Evolutionary conservation across 2,329 filamentous ascomycete genomes (phyloP), one percentile per base, ranked within the genome.

Genomic region (Penicillium hordei): DNA sequence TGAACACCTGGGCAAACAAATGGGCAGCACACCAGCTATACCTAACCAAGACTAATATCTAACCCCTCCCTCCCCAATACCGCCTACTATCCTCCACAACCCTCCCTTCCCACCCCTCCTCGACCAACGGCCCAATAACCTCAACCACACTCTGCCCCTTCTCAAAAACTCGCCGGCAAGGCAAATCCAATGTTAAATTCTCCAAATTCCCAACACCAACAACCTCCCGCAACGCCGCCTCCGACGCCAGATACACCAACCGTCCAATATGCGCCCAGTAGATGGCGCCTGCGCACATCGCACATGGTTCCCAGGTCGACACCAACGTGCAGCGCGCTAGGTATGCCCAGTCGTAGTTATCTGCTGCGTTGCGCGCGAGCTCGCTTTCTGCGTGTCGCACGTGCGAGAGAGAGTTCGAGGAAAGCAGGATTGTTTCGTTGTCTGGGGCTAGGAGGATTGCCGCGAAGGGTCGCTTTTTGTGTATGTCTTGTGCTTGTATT

Each of bases 301-400:
- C 80, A 59, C 82, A 83, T 2, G 81, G 81, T 66, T 83, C 82
- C 81, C 82, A 83, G 12, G 81, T 83, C 23, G 76, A 79, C 46
- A 82, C 78, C 39, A 83, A 66, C 0, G 81, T 82, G 63, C 80
- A 83, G 38, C 64, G 66, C 70, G 78, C 79, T 2, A 83, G 73
- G 62, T 79, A 83, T 15, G 75, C 72, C 59, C 79, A 78, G 3
- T 75, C 70, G 62, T 78, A 83, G 62, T 83, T 81, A 6, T 71
- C 66, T 17, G 81, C 77, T 1, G 81, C 79, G 31, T 82, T 72
- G 34, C 79, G 76, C 1, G 80, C 81, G 5, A 83, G 72, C 42
- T 78, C 78, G 48, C 75, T 76, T 67, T 83, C 81, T 17, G 81
- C 81, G 61, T 83, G 81, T 59, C 82, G 79, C 48, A 83, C 79